Evolutionary conservation across 306 rosid species (phyloP).

Genomic region (Comarum palustre): DNA sequence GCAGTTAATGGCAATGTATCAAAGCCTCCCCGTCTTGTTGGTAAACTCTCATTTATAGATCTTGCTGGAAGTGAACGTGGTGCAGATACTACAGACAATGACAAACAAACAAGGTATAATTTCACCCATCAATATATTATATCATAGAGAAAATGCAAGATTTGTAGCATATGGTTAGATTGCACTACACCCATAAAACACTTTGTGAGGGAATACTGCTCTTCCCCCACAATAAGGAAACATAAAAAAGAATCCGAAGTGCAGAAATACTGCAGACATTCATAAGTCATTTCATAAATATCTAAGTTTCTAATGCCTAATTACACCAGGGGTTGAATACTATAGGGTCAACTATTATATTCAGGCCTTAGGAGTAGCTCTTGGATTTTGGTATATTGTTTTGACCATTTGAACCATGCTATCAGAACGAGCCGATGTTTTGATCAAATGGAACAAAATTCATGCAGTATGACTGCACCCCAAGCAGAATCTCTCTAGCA

Average conservation of each 20-base stretch:
- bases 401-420: background rate
- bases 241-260: background rate
- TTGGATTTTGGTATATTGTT: background rate
- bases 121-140: background rate
- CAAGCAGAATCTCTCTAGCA: background rate
- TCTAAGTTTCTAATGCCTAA: background rate
- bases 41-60: slow-evolving; percentile 96
- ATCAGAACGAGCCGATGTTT: background rate
- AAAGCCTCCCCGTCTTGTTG: slow-evolving; percentile 85
- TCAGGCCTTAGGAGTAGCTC: background rate
- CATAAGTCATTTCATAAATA: background rate
- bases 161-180: slow-evolving; percentile 3
- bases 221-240: background rate
- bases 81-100: slow-evolving; percentile 99
- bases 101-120: slow-evolving; percentile 83
- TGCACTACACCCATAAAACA: background rate
- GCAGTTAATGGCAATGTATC: slow-evolving; percentile 77
- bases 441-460: background rate
- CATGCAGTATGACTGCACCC: background rate
- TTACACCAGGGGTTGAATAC: background rate
- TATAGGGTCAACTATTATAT: background rate
- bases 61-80: slow-evolving; percentile 99
- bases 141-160: background rate
- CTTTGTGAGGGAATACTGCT: background rate
- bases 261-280: background rate